These are phyloP conservation scores for Ophiostoma quercus DNA, from an alignment of 2,329 filamentous ascomycete species.

Conservation along the genomic window DNA sequence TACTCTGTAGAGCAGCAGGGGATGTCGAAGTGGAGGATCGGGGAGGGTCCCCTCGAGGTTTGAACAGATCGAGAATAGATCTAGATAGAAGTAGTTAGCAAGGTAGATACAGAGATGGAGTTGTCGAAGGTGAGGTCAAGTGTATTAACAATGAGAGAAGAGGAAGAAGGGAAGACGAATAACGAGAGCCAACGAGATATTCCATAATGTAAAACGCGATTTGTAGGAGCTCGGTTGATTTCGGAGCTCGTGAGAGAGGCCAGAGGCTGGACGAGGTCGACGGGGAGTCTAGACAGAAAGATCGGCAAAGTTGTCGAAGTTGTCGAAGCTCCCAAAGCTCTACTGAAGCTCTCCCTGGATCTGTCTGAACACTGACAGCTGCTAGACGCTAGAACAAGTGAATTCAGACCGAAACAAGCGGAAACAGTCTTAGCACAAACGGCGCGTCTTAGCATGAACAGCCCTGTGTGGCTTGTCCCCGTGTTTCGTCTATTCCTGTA, in stretches of 20 bases:
- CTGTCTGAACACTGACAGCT: too few relatives aligned
- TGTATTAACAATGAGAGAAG: not conserved
- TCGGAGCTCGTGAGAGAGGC: not conserved
- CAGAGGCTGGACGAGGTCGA: not conserved
- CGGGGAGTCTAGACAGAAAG: not conserved
- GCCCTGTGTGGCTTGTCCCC: not conserved
- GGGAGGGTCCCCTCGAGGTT: not conserved
- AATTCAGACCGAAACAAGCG: not conserved
- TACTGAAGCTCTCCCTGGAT: too few relatives aligned
- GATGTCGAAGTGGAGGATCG: not conserved
- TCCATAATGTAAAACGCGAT: not conserved
- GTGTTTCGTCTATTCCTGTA: constrained; percentile 1
- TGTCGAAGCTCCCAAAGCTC: too few relatives aligned
- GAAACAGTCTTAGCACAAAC: constrained; percentile 1
- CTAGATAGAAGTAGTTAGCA: not conserved
- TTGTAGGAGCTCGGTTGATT: not conserved
- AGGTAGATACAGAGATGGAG: not conserved
- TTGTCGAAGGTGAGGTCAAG: not conserved
- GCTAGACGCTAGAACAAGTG: not conserved
- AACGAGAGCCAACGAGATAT: not conserved
- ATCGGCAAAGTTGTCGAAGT: not conserved
- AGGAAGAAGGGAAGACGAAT: not conserved
- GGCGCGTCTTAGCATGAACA: not conserved
- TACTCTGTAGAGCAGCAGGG: too few relatives aligned
- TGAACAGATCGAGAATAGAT: not conserved